Evolutionary conservation across 345 rosid genomes (phyloP), one percentile per base, ranked within the genome.

Genomic region (Arabis hirsuta): DNA sequence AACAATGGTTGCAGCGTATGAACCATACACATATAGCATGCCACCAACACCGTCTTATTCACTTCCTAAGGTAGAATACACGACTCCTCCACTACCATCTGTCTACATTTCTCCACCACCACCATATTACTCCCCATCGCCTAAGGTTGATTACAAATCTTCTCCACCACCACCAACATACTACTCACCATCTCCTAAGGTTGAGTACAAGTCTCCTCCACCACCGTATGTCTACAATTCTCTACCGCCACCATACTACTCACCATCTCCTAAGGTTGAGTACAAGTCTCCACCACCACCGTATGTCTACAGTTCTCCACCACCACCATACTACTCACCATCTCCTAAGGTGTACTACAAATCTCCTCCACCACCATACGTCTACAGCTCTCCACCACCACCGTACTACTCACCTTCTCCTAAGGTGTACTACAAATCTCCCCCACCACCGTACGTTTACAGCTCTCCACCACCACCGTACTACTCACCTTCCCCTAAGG

Each of bases 41-140:
- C 74, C 74, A n/a, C 47, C 72, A 55, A 65, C 73, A n/a, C 62
- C 52, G 3, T 54, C 29, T 22, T 67, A 46, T 12, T 53, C 71
- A 14, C 62, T 52, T 0, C 72, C 72, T 5, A 39, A 13, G 27
- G 69, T 65, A 3, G 34, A 51, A 0, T 65, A 65, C 36, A 65
- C 51, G 6, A 36, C 69, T 20, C 69, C 69, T 12, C 69, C 69
- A 50, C 22, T 44, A 65, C 57, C 69, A 3, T 41, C 22, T 41
- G 19, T 41, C 11, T 59, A 60, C 65, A 60, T 7, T 42, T 60
- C 46, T 19, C 63, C 46, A 19, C 58, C 58, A 53, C 58, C 58
- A 27, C 58, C 20, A 5, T 53, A 53, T 14, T 63, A 38, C 10
- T 62, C 67, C 2, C 61, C 52, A 6, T 54, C 61, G 1, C 61